Evolutionary conservation across 2,329 filamentous ascomycete genomes (phyloP).

Genomic region (Diaporthe ilicicola): DNA sequence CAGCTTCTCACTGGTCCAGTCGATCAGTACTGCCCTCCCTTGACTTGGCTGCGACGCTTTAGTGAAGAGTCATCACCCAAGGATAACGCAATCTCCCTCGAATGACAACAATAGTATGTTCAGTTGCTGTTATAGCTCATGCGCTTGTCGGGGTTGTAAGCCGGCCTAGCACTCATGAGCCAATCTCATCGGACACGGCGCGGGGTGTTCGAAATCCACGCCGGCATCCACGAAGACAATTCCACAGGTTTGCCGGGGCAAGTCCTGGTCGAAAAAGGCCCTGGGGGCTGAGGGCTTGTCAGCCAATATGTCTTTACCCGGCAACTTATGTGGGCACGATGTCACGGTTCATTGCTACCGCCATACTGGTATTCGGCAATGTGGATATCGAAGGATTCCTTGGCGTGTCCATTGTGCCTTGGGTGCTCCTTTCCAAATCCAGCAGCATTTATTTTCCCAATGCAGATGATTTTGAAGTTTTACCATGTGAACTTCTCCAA

Average conservation of each 20-base stretch:
- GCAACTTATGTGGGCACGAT: conserved; percentile 7
- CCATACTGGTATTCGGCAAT: neutral
- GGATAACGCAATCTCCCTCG: neutral
- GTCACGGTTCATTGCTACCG: conserved; percentile 7
- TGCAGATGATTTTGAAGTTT: neutral
- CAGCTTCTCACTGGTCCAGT: neutral
- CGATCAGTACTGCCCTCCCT: neutral
- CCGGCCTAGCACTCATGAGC: neutral
- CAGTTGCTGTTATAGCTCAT: neutral
- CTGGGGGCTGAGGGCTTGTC: conserved; percentile 1
- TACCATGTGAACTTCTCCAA: neutral
- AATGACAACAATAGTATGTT: neutral
- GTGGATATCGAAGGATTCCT: conserved; percentile 23
- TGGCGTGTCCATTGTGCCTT: neutral
- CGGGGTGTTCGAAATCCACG: conserved; percentile 1
- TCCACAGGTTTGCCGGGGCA: neutral
- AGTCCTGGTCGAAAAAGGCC: neutral
- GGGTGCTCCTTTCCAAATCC: conserved; percentile 1
- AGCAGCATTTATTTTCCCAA: neutral
- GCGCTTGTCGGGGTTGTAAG: neutral
- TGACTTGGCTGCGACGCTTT: no score
- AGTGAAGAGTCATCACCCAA: neutral
- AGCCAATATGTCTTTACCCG: conserved; percentile 8
- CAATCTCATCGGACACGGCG: conserved; percentile 10
- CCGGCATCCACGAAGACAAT: neutral